phyloP scores from a whole-genome alignment of 23 red algal species.

The Chondrus crispus region DNA sequence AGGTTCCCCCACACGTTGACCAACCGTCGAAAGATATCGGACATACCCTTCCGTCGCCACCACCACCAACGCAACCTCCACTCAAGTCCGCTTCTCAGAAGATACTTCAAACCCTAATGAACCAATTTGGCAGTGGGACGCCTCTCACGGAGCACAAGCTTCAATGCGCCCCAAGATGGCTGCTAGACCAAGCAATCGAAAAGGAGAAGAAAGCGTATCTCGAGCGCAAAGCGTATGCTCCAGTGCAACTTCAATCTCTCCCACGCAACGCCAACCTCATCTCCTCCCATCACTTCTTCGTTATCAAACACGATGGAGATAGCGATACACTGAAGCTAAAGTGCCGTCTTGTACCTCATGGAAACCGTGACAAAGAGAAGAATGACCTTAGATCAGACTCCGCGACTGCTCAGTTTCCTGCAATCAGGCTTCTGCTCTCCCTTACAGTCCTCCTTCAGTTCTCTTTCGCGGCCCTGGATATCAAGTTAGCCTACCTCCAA shows the following conservation, averaged over 20 bases:
- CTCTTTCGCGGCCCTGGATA: neutral
- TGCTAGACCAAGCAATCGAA: neutral
- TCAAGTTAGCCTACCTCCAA: neutral
- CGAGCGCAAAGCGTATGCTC: neutral
- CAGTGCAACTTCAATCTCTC: neutral
- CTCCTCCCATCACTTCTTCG: neutral
- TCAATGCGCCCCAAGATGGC: neutral
- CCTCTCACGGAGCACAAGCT: too few species aligned
- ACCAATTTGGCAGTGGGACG: too few species aligned
- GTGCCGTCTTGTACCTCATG: neutral
- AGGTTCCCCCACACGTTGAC: too few species aligned
- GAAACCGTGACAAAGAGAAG: neutral
- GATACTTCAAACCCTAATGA: too few species aligned
- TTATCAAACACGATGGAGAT: neutral
- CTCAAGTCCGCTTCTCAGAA: too few species aligned
- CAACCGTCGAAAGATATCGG: too few species aligned
- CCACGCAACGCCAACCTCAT: neutral
- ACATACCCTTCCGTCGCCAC: too few species aligned
- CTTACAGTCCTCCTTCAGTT: neutral
- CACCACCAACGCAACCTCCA: too few species aligned
- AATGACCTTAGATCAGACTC: neutral
- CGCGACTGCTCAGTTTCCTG: neutral
- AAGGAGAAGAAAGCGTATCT: neutral
- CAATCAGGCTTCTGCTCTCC: neutral
- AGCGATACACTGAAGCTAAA: neutral